Evolutionary conservation across 2,329 filamentous ascomycete genomes (phyloP).

Genomic region (Aphanoascus verrucosus): DNA sequence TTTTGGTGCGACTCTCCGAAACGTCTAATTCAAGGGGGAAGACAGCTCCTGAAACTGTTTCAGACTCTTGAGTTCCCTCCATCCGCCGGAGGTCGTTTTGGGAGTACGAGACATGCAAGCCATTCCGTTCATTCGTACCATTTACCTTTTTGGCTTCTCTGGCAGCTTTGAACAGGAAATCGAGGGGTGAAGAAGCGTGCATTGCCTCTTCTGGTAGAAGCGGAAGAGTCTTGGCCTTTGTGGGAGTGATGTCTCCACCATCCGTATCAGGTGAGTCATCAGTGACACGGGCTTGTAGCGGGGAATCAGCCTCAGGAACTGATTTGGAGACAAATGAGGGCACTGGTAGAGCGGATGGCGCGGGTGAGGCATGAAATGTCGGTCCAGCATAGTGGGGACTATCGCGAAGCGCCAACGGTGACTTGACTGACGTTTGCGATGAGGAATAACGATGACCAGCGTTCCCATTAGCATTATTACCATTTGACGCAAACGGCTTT

Average conservation of each 20-base stretch:
- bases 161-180: constrained; percentile 83
- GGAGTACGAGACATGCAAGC: constrained; percentile 45
- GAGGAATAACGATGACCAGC: constrained; percentile 25
- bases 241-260: constrained; percentile 32
- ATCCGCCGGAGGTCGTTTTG: constrained; percentile 26
- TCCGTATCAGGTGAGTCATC: constrained; percentile 30
- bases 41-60: constrained; percentile 44
- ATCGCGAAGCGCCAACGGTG: constrained; percentile 33
- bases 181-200: constrained; percentile 59
- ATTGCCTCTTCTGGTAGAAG: constrained; percentile 30
- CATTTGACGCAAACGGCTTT: constrained; percentile 18
- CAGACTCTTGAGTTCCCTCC: constrained; percentile 28
- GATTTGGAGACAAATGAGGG: constrained; percentile 79
- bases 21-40: constrained; percentile 61
- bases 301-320: constrained; percentile 50
- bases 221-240: constrained; percentile 34
- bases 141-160: constrained; percentile 52
- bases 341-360: constrained; percentile 77
- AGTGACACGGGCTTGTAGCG: constrained; percentile 30
- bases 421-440: constrained; percentile 33
- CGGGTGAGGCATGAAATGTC: constrained; percentile 90
- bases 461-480: background rate
- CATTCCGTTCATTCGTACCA: constrained; percentile 37
- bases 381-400: constrained; percentile 64
- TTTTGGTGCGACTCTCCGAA: constrained; percentile 28